Percentiles rank a stretch among this genome's conserved stretches.
These are phyloP conservation scores for Eutrema yunnanense DNA, from an alignment of 345 rosid species.

Conservation along the genomic window DNA sequence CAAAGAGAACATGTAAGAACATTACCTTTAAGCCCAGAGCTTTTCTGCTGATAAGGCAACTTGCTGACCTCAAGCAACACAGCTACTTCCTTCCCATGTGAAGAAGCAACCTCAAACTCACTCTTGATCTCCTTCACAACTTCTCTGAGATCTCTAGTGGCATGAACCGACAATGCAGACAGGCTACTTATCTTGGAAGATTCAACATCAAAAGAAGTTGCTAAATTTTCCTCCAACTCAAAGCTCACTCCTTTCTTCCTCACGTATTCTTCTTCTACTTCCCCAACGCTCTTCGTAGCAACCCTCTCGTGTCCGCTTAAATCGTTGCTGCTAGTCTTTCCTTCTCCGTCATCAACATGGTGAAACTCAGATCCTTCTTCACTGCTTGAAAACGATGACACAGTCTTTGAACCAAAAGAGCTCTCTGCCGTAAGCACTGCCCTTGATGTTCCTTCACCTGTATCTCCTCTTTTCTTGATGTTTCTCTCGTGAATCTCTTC, in stretches of 20 bases:
- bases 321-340: constrained; percentile 29
- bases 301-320: constrained; percentile 42
- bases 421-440: constrained; percentile 38
- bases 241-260: constrained; percentile 68
- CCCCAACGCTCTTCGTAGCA: constrained; percentile 35
- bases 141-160: constrained; percentile 75
- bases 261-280: constrained; percentile 38
- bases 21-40: constrained; percentile 58
- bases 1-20: background rate
- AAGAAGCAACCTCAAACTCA: constrained; percentile 74
- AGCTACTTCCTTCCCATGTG: constrained; percentile 84
- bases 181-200: constrained; percentile 61
- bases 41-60: constrained; percentile 70
- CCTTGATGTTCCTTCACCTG: constrained; percentile 58
- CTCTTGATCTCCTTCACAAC: constrained; percentile 78
- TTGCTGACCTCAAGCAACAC: constrained; percentile 80
- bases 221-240: constrained; percentile 57
- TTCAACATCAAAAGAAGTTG: constrained; percentile 36
- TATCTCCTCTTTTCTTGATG: constrained; percentile 32
- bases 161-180: constrained; percentile 60
- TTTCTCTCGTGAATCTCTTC: constrained; percentile 29
- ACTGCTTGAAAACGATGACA: constrained; percentile 25
- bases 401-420: constrained; percentile 25
- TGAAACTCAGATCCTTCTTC: constrained; percentile 27
- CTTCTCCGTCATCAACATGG: constrained; percentile 13